A percentile compares a stretch with the other conserved stretches of the same genome.
These are phyloP conservation scores for Pichia occidentalis DNA, from an alignment of 805 yeast genomes.

Conservation along the genomic window DNA sequence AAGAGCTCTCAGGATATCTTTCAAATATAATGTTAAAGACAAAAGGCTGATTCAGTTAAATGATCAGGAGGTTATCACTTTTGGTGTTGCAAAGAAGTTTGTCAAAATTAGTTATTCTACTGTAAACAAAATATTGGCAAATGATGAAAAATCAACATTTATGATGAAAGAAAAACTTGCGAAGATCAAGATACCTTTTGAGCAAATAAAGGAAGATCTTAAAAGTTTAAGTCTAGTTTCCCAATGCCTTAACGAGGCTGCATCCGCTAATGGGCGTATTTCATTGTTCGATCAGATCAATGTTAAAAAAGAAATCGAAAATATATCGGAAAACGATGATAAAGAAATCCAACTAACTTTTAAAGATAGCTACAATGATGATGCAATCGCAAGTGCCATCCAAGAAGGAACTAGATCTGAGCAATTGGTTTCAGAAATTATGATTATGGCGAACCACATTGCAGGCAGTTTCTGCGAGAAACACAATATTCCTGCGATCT, in stretches of 20 bases:
- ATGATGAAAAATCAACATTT: conserved; percentile 9
- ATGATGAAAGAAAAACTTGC: conserved; percentile 11
- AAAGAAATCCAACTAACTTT: conserved; percentile 22
- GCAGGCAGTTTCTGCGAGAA: conserved; percentile 42
- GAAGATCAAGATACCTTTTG: conserved; percentile 1
- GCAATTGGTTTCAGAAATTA: conserved; percentile 69
- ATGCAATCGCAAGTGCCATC: conserved; percentile 6
- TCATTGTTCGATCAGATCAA: conserved; percentile 17
- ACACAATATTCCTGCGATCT: conserved; percentile 48
- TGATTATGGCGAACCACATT: conserved; percentile 72
- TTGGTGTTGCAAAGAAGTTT: conserved; percentile 41
- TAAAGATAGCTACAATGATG: conserved; percentile 16
- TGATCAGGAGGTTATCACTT: conserved; percentile 29
- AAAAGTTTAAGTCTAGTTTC: conserved; percentile 30
- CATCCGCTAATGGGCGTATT: conserved; percentile 35
- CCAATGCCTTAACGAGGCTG: conserved; percentile 21
- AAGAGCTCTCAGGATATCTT: conserved; percentile 41
- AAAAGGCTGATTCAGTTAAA: conserved; percentile 15
- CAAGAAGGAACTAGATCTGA: conserved; percentile 40
- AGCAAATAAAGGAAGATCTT: conserved; percentile 30
- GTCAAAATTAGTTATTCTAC: conserved; percentile 54
- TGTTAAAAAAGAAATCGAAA: conserved; percentile 20
- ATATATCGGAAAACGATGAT: conserved; percentile 20
- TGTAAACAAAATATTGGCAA: conserved; percentile 47
- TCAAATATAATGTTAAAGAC: conserved; percentile 26